phyloP scores from a whole-genome alignment of 108 stramenopile species.

The Skeletonema grethae region DNA sequence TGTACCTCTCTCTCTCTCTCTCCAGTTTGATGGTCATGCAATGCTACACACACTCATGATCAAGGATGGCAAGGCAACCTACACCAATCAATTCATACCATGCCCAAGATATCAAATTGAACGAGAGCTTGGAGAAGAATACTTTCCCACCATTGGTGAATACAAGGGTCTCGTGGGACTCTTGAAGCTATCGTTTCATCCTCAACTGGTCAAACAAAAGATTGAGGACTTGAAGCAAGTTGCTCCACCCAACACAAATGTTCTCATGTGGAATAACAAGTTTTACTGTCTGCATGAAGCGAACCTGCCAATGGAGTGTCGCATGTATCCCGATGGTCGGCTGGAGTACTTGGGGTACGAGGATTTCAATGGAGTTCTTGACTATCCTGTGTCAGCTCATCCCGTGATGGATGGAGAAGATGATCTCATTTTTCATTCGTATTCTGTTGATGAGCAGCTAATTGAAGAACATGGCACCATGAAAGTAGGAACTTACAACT shows the following conservation, averaged over 20 bases:
- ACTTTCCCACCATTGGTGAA: conserved; percentile 47
- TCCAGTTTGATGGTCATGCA: conserved; percentile 29
- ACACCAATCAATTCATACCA: conserved; percentile 52
- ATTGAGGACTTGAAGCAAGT: conserved; percentile 33
- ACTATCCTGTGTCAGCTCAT: conserved; percentile 55
- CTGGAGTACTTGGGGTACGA: conserved; percentile 44
- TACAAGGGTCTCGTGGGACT: conserved; percentile 44
- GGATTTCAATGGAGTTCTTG: conserved; percentile 36
- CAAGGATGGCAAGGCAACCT: conserved; percentile 42
- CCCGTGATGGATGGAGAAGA: conserved; percentile 29
- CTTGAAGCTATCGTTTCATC: conserved; percentile 31
- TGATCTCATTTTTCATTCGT: conserved; percentile 51
- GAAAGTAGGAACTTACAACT: conserved; percentile 41
- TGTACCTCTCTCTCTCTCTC: background rate
- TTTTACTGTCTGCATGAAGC: conserved; percentile 54
- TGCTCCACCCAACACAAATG: conserved; percentile 37
- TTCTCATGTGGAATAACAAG: conserved; percentile 47
- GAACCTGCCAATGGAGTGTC: conserved; percentile 37
- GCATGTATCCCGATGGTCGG: conserved; percentile 45
- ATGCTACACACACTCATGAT: conserved; percentile 51
- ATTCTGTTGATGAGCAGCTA: conserved; percentile 39
- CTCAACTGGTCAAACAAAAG: conserved; percentile 40
- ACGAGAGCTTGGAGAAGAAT: conserved; percentile 43
- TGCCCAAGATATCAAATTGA: conserved; percentile 51
- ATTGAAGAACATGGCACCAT: conserved; percentile 43